Conservation (phyloP, 2,329 filamentous ascomycete species). For the Aspergillus neotritici region DNA sequence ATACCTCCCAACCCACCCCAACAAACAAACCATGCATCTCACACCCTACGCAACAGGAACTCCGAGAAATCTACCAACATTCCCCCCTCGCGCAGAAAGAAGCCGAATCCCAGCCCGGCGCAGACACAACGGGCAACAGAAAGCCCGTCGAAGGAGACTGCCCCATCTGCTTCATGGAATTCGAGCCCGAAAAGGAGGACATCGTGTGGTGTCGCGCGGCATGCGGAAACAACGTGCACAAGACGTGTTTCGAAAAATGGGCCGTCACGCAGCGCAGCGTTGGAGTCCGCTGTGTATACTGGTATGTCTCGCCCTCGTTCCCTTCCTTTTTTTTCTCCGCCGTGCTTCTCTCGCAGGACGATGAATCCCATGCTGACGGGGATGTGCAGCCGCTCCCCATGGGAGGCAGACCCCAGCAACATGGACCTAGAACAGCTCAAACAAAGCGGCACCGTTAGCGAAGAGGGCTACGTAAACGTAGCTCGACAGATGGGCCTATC, state of each 20-base stretch:
- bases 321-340: not conserved
- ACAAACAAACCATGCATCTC: too few relatives aligned
- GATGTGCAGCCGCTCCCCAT: slow-evolving; percentile 35
- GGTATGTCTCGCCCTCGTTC: slow-evolving; percentile 24
- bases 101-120: slow-evolving; percentile 18
- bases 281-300: slow-evolving; percentile 42
- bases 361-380: not conserved
- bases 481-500: slow-evolving; percentile 39
- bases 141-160: slow-evolving; percentile 59
- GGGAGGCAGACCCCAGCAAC: slow-evolving; percentile 31
- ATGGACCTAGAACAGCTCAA: slow-evolving; percentile 29
- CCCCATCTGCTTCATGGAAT: slow-evolving; percentile 57
- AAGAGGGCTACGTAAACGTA: slow-evolving; percentile 44
- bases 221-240: slow-evolving; percentile 61
- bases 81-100: slow-evolving; percentile 48
- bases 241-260: slow-evolving; percentile 54
- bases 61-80: slow-evolving; percentile 50
- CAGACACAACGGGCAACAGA: slow-evolving; percentile 44
- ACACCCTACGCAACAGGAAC: slow-evolving; percentile 38
- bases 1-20: not conserved
- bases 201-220: slow-evolving; percentile 55
- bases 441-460: slow-evolving; percentile 21
- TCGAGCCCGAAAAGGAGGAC: slow-evolving; percentile 43
- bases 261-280: slow-evolving; percentile 28
- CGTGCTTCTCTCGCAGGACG: not conserved